phyloP scores from a whole-genome alignment of 176 grass and related monocot genomes.

The Tuctoria greenei region DNA sequence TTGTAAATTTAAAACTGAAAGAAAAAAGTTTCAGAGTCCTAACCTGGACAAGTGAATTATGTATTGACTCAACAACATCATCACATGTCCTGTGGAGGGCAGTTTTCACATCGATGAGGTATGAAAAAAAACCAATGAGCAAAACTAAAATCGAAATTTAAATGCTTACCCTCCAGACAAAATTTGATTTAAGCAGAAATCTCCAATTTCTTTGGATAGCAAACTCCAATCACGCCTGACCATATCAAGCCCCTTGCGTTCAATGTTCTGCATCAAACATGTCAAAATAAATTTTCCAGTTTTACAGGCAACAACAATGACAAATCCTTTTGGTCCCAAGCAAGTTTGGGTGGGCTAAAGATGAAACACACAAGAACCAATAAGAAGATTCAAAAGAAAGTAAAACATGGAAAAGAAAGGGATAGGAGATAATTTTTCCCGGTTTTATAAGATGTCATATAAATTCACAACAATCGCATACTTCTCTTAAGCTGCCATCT shows the following conservation, averaged over 20 bases:
- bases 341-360: too few relatives aligned
- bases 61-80: slow-evolving; percentile 72
- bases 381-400: too few relatives aligned
- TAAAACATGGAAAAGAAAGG: too few relatives aligned
- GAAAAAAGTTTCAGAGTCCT: slow-evolving; percentile 4
- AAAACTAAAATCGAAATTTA: slow-evolving; percentile 27
- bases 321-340: too few relatives aligned
- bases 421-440: background rate
- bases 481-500: slow-evolving; percentile 58
- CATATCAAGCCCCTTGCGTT: slow-evolving; percentile 97
- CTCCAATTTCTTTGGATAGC: slow-evolving; percentile 85
- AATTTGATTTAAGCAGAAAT: slow-evolving; percentile 92
- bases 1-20: slow-evolving; percentile 15
- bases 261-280: slow-evolving; percentile 66
- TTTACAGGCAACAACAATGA: too few relatives aligned
- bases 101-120: slow-evolving; percentile 35
- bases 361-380: too few relatives aligned
- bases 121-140: background rate
- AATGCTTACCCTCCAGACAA: slow-evolving; percentile 79
- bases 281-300: slow-evolving; percentile 23
- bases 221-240: slow-evolving; percentile 99
- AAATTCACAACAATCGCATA: slow-evolving; percentile 34
- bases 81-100: slow-evolving; percentile 61
- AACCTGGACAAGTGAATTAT: slow-evolving; percentile 80
- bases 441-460: slow-evolving; percentile 21